Base-by-base conservation (phyloP, 2,329 filamentous ascomycete species). In the Paracoccidioides lutzii region DNA sequence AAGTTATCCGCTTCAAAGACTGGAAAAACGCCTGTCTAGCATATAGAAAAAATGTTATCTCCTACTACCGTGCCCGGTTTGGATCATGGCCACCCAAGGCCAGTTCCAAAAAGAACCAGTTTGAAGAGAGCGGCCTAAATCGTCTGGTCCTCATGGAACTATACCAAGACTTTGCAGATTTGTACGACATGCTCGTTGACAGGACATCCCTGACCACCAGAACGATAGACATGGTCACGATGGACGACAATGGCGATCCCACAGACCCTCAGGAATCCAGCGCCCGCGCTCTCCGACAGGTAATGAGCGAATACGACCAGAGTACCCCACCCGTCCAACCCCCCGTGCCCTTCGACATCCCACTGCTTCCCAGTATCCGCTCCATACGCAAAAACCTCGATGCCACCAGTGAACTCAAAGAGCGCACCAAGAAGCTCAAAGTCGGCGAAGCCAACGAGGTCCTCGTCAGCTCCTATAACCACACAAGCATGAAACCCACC, bases 51-150 rank as follows among this genome's bases (percentile, higher is more conserved):
- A 88, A 90, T 66, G 79, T 85, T 15, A 75, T 90, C 52, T 75
- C 77, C 60, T 84, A 90, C 68, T 94, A 84, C 65, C 82, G 83
- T 60, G 69, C 77, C 52, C 77, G 79, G 49, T 85, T 84, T 64
- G 84, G 84, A n/a, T 78, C 82, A 35, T 88, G 91, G 91, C 90
- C 93, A 2, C 91, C 93, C 7, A 95, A 93, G 69, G 89, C 90
- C 1, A 86, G 81, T 64, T 91, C 84, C 63, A 95, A 94, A 77
- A 95, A 94, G 78, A 95, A 95, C 66, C 81, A 84, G 0, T 88
- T 95, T 60, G 84, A 87, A 33, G 89, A 90, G 62, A 87, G 83
- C 62, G 91, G 91, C 0, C 77, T 97, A 28, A 96, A 96, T 69
- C 81, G 93, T 30, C 72, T 89, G 46, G 88, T 95, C 5, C 75